Evolutionary conservation across 2,329 filamentous ascomycete genomes (phyloP), one percentile per base, ranked within the genome.

Genomic region (Ampelomyces quisqualis): DNA sequence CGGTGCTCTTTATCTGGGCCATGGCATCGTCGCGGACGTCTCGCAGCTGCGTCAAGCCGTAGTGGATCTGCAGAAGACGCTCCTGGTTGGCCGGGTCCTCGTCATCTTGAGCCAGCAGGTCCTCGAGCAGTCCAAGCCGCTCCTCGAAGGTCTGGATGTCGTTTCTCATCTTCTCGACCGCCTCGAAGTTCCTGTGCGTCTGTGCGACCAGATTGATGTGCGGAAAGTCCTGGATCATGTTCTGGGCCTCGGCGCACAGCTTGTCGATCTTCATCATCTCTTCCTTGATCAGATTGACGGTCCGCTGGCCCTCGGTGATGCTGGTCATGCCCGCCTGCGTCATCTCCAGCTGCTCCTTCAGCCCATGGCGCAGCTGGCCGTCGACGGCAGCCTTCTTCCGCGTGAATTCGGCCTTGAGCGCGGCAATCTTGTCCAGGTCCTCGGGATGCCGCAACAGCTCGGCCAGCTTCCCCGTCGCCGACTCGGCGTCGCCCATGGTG

Each of bases 241-340:
- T 89, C 74, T 97, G 91, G 39, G 90, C 90, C 71, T 98, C 94
- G 50, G 90, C 90, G 73, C 93, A 98, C 51, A 98, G 81, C 72
- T 88, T 90, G 74, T 98, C 93, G 61, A 98, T 97, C 72, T 91
- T 94, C 77, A 94, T 90, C 82, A 98, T 93, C 74, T 98, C 93
- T 55, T 97, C 91, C 70, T 95, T 95, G 72, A 96, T 96, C 58
- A 86, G 81, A 64, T 88, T 86, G 23, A 98, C 88, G 47, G 88
- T 88, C 68, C 90, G 87, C 70, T 97, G 90, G 41, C 90, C 90
- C 64, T 96, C 90, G 30, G 81, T 82, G 52, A 98, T 84, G 49
- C 87, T 87, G 52, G 75, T 85, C 84, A 98, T 95, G 67, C 93
- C 93, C 55, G 86, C 81, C 73, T 97, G 91, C 8, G 93, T 96